Conservation (phyloP, 345 rosid genomes). For the Eucalyptus viminalis region DNA sequence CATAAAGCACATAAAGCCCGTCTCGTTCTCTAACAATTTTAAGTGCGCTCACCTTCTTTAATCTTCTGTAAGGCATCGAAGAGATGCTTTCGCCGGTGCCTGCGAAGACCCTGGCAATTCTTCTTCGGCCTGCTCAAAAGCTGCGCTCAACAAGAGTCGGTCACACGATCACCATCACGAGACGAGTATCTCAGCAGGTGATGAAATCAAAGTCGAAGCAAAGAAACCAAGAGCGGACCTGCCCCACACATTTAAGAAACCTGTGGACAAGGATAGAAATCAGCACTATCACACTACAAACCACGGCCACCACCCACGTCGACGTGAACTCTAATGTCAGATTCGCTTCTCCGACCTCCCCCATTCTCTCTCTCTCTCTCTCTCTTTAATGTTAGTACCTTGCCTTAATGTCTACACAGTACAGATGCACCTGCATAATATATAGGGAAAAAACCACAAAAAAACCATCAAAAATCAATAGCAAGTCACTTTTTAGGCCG, state of each 20-base stretch:
- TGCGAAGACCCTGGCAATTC: background rate
- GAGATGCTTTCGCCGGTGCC: slow-evolving; percentile 46
- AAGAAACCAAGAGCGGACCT: slow-evolving; percentile 14
- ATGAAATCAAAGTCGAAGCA: background rate
- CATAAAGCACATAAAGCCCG: background rate
- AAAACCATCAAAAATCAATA: background rate
- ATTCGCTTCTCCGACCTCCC: background rate
- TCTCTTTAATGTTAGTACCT: background rate
- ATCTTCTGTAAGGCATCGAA: slow-evolving; percentile 63
- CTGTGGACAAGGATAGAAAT: slow-evolving; percentile 63
- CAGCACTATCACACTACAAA: slow-evolving; percentile 56
- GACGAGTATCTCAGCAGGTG: background rate
- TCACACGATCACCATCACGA: background rate
- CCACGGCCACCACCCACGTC: slow-evolving; percentile 67
- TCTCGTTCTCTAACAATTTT: background rate
- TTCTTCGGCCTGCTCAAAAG: background rate
- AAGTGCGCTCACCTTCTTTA: slow-evolving; percentile 55
- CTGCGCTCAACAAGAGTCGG: slow-evolving; percentile 7
- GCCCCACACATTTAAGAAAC: slow-evolving; percentile 52
- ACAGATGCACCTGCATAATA: background rate
- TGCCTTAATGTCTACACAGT: background rate
- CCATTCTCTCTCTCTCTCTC: background rate
- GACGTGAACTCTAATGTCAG: slow-evolving; percentile 44
- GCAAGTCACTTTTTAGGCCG: background rate
- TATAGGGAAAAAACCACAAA: background rate